These are phyloP conservation scores for Cotoneaster glaucophyllus DNA, from an alignment of 306 rosid genomes.

Conservation along the genomic window DNA sequence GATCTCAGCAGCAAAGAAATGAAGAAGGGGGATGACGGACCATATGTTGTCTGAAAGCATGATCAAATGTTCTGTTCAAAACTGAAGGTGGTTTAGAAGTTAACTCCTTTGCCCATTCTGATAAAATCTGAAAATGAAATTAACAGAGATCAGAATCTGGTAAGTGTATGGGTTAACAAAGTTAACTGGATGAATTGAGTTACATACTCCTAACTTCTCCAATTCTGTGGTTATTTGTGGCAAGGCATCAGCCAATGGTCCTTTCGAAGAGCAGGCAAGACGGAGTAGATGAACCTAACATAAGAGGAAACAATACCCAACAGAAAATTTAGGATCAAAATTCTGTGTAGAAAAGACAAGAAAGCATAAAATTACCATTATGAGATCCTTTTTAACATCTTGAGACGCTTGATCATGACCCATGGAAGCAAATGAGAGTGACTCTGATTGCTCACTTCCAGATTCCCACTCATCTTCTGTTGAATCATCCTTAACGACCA, in stretches of 20 bases:
- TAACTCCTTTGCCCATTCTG: constrained; percentile 66
- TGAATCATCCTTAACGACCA: constrained; percentile 20
- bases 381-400: constrained; percentile 54
- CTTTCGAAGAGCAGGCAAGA: constrained; percentile 65
- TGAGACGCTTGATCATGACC: constrained; percentile 47
- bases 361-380: constrained; percentile 47
- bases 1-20: constrained; percentile 9
- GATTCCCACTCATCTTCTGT: constrained; percentile 39
- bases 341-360: constrained; percentile 6
- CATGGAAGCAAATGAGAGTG: constrained; percentile 39
- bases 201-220: constrained; percentile 63
- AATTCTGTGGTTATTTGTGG: constrained; percentile 69
- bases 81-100: constrained; percentile 59
- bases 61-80: constrained; percentile 60
- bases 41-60: constrained; percentile 52
- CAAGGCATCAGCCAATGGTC: constrained; percentile 53
- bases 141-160: constrained; percentile 32
- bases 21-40: constrained; percentile 32
- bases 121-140: constrained; percentile 50
- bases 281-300: constrained; percentile 82
- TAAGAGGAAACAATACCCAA: constrained; percentile 19
- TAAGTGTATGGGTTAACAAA: constrained; percentile 19
- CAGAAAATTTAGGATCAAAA: not conserved
- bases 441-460: constrained; percentile 46
- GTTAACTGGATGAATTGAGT: constrained; percentile 1